These are phyloP conservation scores for Solanum acaule DNA, from an alignment of 257 asterid genomes.

Conservation along the genomic window DNA sequence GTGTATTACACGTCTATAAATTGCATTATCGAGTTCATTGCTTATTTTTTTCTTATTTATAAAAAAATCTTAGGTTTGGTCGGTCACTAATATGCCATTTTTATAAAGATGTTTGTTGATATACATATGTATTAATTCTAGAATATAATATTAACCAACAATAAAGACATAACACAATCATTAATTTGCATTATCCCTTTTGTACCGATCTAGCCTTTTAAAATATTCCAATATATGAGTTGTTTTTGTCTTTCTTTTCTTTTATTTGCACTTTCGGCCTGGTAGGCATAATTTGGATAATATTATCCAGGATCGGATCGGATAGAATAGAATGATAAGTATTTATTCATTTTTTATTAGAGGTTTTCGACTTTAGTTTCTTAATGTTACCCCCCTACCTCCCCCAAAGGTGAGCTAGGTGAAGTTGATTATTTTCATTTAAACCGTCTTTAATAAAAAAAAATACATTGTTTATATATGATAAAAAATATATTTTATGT, in stretches of 20 bases:
- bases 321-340: too few species aligned
- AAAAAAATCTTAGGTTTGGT: neutral
- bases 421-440: accelerated
- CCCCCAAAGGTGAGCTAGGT: too few species aligned
- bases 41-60: neutral
- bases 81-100: neutral
- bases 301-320: too few species aligned
- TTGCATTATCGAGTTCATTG: neutral
- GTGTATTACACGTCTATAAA: neutral
- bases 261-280: neutral
- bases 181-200: neutral
- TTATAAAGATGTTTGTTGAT: neutral
- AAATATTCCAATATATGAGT: neutral
- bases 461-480: too few species aligned
- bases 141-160: neutral
- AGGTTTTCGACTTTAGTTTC: too few species aligned
- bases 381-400: too few species aligned
- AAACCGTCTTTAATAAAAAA: too few species aligned
- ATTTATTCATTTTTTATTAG: too few species aligned
- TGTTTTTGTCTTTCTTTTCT: neutral
- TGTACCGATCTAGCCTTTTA: neutral
- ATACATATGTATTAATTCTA: neutral
- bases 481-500: too few species aligned
- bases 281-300: neutral
- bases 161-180: neutral